Conservation (phyloP, 257 asterid species). For the Solanum paucissectum region DNA sequence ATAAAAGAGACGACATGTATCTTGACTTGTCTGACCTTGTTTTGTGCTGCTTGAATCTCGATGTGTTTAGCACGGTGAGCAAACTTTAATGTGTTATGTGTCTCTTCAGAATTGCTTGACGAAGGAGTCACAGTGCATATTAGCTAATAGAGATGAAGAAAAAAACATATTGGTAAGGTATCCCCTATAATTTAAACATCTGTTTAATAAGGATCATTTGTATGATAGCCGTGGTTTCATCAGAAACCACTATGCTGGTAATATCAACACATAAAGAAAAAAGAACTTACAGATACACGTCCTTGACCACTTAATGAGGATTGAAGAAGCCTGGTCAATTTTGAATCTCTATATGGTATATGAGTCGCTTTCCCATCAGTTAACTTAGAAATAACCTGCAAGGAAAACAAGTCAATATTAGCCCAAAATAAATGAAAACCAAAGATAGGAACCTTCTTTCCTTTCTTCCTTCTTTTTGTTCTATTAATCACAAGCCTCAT, state of each 20-base stretch:
- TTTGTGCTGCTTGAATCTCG: slow-evolving; percentile 91
- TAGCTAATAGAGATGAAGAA: slow-evolving; percentile 40
- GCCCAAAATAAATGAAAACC: background rate
- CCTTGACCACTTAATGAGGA: slow-evolving; percentile 97
- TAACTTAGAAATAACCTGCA: slow-evolving; percentile 89
- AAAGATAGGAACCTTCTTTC: background rate
- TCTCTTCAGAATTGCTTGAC: slow-evolving; percentile 95
- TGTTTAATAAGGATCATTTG: background rate
- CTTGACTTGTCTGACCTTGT: slow-evolving; percentile 44
- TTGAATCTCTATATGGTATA: slow-evolving; percentile 92
- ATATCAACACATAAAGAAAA: background rate
- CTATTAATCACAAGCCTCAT: background rate
- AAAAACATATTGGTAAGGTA: background rate
- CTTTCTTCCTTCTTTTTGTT: background rate
- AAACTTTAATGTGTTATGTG: slow-evolving; percentile 94
- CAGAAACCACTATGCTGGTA: background rate
- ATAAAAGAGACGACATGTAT: background rate
- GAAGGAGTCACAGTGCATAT: slow-evolving; percentile 96
- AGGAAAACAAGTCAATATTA: slow-evolving; percentile 15
- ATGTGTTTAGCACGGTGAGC: slow-evolving; percentile 99
- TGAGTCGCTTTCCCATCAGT: slow-evolving; percentile 88
- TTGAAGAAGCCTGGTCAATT: slow-evolving; percentile 97
- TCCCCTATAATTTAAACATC: background rate
- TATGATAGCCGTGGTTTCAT: background rate
- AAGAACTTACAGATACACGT: slow-evolving; percentile 82